Conservation (phyloP, 2,329 filamentous ascomycete genomes). For the Diaporthe citriasiana region DNA sequence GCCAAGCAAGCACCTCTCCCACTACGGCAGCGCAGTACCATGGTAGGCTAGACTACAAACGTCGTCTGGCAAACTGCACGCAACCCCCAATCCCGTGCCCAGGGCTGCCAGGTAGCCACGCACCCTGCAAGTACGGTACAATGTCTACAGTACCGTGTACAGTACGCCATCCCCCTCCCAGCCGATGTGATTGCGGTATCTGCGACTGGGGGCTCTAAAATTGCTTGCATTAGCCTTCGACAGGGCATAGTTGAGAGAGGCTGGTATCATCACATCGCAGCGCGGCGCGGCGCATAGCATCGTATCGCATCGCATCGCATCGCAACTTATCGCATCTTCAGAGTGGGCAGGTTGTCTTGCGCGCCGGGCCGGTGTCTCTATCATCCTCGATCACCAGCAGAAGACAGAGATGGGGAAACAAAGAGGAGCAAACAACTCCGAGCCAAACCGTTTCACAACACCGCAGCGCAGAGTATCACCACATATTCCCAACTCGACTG, state of each 20-base stretch:
- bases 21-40: constrained; percentile 10
- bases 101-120: background rate
- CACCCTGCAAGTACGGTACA: background rate
- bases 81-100: background rate
- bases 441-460: constrained; percentile 19
- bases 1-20: background rate
- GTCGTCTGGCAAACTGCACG: background rate
- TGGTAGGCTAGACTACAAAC: background rate
- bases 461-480: constrained; percentile 29
- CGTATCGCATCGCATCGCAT: background rate
- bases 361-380: constrained; percentile 3
- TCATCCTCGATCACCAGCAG: constrained; percentile 9
- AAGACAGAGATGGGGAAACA: background rate
- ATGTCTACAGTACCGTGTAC: constrained; percentile 6
- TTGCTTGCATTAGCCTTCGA: constrained; percentile 33
- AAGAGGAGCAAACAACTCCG: background rate
- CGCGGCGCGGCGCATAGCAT: background rate
- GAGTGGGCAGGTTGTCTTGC: background rate
- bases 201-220: constrained; percentile 31
- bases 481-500: constrained; percentile 24
- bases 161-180: background rate
- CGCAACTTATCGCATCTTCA: background rate
- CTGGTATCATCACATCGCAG: constrained; percentile 12
- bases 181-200: constrained; percentile 28
- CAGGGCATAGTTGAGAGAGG: constrained; percentile 19